Evolutionary conservation across 345 rosid species (phyloP).

Genomic region (Citrus maxima): DNA sequence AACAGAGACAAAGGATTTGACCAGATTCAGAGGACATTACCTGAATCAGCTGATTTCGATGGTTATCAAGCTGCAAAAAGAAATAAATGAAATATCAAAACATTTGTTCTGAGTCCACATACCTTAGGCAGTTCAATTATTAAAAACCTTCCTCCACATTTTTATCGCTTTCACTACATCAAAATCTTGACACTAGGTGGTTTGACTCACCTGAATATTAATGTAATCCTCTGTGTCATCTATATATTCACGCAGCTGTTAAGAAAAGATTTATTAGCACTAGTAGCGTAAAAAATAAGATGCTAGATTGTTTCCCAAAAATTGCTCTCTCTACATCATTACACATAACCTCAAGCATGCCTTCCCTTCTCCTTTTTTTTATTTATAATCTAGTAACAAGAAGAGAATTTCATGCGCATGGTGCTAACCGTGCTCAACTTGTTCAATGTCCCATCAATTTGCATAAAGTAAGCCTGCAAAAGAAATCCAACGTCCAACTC

Average conservation of each 20-base stretch:
- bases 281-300: not conserved
- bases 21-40: constrained; percentile 20
- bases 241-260: constrained; percentile 71
- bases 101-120: not conserved
- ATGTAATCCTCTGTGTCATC: constrained; percentile 82
- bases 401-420: not conserved
- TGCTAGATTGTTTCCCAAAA: not conserved
- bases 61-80: constrained; percentile 60
- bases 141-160: not conserved
- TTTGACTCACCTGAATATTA: constrained; percentile 49
- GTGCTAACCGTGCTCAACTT: constrained; percentile 46
- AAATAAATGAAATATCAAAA: constrained; percentile 5
- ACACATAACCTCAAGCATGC: not conserved
- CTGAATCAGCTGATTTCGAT: constrained; percentile 79
- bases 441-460: constrained; percentile 52
- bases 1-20: not conserved
- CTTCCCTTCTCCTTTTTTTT: not conserved
- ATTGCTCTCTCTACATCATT: not conserved
- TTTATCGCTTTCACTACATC: not conserved
- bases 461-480: constrained; percentile 65
- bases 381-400: not conserved
- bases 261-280: constrained; percentile 5
- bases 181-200: not conserved
- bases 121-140: not conserved
- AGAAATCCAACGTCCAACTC: not conserved